phyloP scores from a whole-genome alignment of 768 basidiomycete species.

The Rhodotorula diobovata region DNA sequence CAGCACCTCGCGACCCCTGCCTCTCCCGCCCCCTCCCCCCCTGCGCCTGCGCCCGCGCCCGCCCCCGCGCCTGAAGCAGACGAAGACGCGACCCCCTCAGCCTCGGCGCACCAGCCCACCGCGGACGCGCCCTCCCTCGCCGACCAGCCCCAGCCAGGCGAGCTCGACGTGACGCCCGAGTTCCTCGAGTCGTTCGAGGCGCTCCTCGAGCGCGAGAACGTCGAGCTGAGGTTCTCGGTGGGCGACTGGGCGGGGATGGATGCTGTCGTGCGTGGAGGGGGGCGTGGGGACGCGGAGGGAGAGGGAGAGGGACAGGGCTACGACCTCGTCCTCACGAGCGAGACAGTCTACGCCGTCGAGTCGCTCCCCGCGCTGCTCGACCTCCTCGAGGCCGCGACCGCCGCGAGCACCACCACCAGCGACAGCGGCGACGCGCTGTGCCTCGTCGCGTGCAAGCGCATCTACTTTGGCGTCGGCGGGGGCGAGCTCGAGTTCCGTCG shows the following conservation, averaged over 20 bases:
- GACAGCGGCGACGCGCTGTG: conserved; percentile 47
- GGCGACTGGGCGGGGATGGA: conserved; percentile 65
- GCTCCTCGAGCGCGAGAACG: conserved; percentile 56
- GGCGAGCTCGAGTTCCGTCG: conserved; percentile 70
- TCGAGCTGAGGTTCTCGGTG: conserved; percentile 69
- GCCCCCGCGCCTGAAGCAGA: conserved; percentile 5
- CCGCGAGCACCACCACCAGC: too few species aligned
- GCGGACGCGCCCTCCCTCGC: too few species aligned
- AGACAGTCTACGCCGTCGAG: conserved; percentile 78
- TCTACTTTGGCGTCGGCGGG: conserved; percentile 95
- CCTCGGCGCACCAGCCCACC: too few species aligned
- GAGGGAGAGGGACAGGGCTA: conserved; percentile 7
- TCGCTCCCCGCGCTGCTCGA: conserved; percentile 61
- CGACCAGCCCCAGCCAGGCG: conserved; percentile 56
- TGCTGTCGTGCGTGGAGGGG: not conserved
- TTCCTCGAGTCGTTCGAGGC: conserved; percentile 63
- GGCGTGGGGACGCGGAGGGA: too few species aligned
- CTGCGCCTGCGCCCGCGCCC: too few species aligned
- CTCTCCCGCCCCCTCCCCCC: too few species aligned
- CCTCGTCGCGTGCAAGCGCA: conserved; percentile 80
- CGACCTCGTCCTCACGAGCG: conserved; percentile 76
- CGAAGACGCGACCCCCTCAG: too few species aligned
- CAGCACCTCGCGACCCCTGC: conserved; percentile 19
- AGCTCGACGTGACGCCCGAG: conserved; percentile 62
- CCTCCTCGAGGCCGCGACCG: conserved; percentile 30